Conservation (phyloP, 306 rosid genomes). For the Cicer yamashitae region DNA sequence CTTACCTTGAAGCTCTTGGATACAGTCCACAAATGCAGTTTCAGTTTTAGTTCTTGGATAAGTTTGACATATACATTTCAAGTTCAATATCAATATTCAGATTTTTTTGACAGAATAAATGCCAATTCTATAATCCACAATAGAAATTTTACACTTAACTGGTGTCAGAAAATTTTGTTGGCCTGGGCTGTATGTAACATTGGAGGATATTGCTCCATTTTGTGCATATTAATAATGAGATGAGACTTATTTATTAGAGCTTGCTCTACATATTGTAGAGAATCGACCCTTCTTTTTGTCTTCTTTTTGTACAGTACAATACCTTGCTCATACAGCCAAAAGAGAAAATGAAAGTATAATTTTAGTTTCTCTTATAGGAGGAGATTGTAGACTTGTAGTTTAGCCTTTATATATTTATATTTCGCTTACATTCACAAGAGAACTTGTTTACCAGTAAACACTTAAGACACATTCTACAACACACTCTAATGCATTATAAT, state of each 20-base stretch:
- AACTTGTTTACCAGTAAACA: too few species aligned
- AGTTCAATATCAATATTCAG: background rate
- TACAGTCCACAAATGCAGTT: conserved; percentile 78
- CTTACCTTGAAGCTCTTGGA: conserved; percentile 72
- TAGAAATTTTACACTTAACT: background rate
- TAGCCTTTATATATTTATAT: too few species aligned
- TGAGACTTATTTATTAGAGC: background rate
- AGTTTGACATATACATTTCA: background rate
- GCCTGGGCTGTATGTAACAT: background rate
- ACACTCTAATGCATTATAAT: too few species aligned
- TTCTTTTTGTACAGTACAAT: too few species aligned
- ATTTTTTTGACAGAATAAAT: conserved; percentile 5
- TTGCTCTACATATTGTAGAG: too few species aligned
- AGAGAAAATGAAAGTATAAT: too few species aligned
- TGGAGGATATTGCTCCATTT: background rate
- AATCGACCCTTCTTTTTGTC: too few species aligned
- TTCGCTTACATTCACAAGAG: too few species aligned
- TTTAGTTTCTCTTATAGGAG: too few species aligned
- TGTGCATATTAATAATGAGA: background rate
- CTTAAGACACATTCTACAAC: too few species aligned
- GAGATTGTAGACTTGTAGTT: too few species aligned
- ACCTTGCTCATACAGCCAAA: too few species aligned
- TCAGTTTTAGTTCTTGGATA: conserved; percentile 60
- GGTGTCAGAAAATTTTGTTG: background rate
- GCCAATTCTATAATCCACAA: conserved; percentile 2